Evolutionary conservation across 2,329 filamentous ascomycete genomes (phyloP).

Genomic region (Fusarium sp.): DNA sequence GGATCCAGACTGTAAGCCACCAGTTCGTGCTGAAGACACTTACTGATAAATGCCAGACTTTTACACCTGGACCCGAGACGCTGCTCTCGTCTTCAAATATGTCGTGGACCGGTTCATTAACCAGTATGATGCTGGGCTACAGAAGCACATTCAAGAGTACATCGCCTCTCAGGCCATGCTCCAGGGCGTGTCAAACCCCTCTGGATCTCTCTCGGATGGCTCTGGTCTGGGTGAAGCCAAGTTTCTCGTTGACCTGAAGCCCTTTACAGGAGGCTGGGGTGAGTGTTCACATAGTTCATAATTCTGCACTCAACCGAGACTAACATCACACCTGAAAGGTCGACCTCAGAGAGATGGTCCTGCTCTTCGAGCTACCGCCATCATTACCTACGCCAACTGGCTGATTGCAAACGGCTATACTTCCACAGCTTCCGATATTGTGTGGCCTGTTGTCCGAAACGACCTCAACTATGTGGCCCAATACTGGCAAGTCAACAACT

Average conservation of each 20-base stretch:
- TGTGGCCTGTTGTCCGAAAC: slow-evolving; percentile 81
- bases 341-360: slow-evolving; percentile 85
- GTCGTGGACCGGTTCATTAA: slow-evolving; percentile 73
- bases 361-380: slow-evolving; percentile 76
- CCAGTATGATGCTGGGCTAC: slow-evolving; percentile 67
- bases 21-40: not conserved
- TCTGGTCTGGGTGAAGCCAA: slow-evolving; percentile 77
- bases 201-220: slow-evolving; percentile 65
- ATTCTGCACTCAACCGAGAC: not conserved
- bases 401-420: slow-evolving; percentile 73
- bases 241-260: slow-evolving; percentile 71
- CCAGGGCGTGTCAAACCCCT: slow-evolving; percentile 76
- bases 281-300: slow-evolving; percentile 13
- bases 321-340: slow-evolving; percentile 50
- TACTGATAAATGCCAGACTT: slow-evolving; percentile 64
- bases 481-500: slow-evolving; percentile 64
- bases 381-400: slow-evolving; percentile 79
- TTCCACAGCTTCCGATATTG: slow-evolving; percentile 62
- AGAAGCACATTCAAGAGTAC: slow-evolving; percentile 73
- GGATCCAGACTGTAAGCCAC: slow-evolving; percentile 65
- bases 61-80: slow-evolving; percentile 83
- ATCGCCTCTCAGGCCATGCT: slow-evolving; percentile 73
- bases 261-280: slow-evolving; percentile 76
- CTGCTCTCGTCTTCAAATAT: slow-evolving; percentile 75
- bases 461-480: slow-evolving; percentile 80